Percentiles rank a stretch among this genome's conserved stretches.
Conservation (phyloP, 306 rosid species). For the Fragaria iinumae region DNA sequence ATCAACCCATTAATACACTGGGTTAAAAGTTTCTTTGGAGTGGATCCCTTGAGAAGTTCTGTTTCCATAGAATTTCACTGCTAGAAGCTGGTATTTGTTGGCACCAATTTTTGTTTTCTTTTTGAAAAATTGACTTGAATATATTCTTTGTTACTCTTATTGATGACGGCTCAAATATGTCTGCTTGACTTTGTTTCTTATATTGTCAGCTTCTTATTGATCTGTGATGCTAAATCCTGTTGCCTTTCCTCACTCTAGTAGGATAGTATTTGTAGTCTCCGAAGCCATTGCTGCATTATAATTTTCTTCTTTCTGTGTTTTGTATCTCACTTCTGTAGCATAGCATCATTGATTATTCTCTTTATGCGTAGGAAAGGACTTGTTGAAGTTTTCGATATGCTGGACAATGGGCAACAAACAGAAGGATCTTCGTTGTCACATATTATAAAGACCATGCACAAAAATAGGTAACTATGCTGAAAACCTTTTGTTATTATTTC, state of each 20-base stretch:
- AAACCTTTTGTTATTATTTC: background rate
- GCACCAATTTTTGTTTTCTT: background rate
- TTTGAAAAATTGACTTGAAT: background rate
- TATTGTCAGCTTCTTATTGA: background rate
- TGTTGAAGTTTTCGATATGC: constrained; percentile 67
- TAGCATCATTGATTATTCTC: constrained; percentile 14
- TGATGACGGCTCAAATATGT: background rate
- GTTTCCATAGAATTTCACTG: background rate
- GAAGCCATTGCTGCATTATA: background rate
- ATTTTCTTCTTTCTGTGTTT: background rate
- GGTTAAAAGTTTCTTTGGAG: background rate
- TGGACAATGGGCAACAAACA: constrained; percentile 57
- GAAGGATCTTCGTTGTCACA: constrained; percentile 55
- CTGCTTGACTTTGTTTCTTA: background rate
- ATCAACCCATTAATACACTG: background rate
- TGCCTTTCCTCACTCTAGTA: constrained; percentile 8
- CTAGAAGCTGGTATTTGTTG: background rate
- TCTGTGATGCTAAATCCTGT: background rate
- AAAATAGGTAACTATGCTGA: constrained; percentile 53
- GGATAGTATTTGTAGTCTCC: background rate
- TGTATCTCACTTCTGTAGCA: background rate
- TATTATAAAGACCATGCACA: constrained; percentile 66
- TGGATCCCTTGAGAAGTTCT: background rate
- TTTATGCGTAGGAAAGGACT: constrained; percentile 73
- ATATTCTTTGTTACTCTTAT: background rate